Percentiles rank a stretch among this genome's conserved stretches.
Conservation (phyloP, 352 stramenopile genomes). For the Phytophthora sp. region DNA sequence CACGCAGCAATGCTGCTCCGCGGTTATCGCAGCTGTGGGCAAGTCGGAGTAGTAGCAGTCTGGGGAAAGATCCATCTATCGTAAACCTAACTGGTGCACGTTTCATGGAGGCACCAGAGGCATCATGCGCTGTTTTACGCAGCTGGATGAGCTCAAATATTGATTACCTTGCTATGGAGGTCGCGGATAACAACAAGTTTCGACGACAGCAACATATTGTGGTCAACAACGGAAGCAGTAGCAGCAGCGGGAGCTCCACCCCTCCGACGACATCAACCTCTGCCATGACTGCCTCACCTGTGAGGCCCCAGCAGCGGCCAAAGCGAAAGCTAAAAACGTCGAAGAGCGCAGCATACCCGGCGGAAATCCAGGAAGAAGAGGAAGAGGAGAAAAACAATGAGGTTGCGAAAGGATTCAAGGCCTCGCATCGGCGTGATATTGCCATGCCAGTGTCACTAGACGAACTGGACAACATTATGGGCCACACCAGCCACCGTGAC, state of each 20-base stretch:
- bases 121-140: constrained; percentile 52
- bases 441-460: constrained; percentile 43
- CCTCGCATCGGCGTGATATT: constrained; percentile 16
- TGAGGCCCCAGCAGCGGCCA: constrained; percentile 14
- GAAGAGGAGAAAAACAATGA: constrained; percentile 32
- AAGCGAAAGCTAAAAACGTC: constrained; percentile 68
- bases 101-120: constrained; percentile 47
- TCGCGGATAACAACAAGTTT: constrained; percentile 60
- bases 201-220: constrained; percentile 48
- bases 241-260: constrained; percentile 24
- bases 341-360: constrained; percentile 36
- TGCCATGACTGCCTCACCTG: constrained; percentile 28
- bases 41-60: constrained; percentile 39
- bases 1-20: constrained; percentile 59
- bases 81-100: constrained; percentile 46
- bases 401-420: constrained; percentile 11
- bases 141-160: constrained; percentile 59
- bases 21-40: constrained; percentile 72
- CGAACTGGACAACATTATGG: constrained; percentile 68
- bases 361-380: constrained; percentile 41
- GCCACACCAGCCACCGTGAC: constrained; percentile 62
- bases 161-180: constrained; percentile 51
- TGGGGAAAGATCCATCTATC: constrained; percentile 38
- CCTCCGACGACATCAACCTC: constrained; percentile 29
- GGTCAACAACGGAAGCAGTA: constrained; percentile 36